Evolutionary conservation across 1,139 yeast species (phyloP).

Genomic region (Martiniozyma asiatica): DNA sequence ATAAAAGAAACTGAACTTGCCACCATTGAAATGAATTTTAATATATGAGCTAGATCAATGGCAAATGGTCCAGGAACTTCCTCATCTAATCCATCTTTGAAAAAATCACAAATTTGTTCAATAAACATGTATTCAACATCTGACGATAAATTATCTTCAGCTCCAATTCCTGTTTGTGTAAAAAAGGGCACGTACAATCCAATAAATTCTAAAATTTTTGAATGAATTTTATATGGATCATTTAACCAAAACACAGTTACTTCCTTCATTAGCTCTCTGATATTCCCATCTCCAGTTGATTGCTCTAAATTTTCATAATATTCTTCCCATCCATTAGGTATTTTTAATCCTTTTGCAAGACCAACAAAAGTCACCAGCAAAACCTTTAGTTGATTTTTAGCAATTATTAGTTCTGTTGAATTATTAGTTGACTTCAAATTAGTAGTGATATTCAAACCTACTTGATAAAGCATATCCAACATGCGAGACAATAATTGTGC

Average conservation of each 20-base stretch:
- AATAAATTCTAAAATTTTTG: constrained; percentile 29
- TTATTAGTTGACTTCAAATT: constrained; percentile 2
- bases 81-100: constrained; percentile 46
- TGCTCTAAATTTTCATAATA: constrained; percentile 11
- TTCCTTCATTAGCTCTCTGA: constrained; percentile 18
- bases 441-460: constrained; percentile 5
- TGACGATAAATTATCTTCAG: no score
- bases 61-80: constrained; percentile 49
- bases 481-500: constrained; percentile 13
- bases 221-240: constrained; percentile 34
- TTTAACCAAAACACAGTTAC: constrained; percentile 27
- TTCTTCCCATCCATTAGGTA: constrained; percentile 45
- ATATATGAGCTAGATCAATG: constrained; percentile 22
- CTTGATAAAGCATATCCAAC: constrained; percentile 8
- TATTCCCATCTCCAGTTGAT: neutral
- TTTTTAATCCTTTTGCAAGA: constrained; percentile 53
- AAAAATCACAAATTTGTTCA: constrained; percentile 45
- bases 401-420: constrained; percentile 3
- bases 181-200: constrained; percentile 31
- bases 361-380: constrained; percentile 52
- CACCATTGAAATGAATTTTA: constrained; percentile 5
- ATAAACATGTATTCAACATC: constrained; percentile 30
- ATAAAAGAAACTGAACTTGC: no score
- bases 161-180: no score
- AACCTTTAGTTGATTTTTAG: constrained; percentile 36